Base-by-base conservation (phyloP, 345 rosid genomes). In the Laguncularia racemosa region DNA sequence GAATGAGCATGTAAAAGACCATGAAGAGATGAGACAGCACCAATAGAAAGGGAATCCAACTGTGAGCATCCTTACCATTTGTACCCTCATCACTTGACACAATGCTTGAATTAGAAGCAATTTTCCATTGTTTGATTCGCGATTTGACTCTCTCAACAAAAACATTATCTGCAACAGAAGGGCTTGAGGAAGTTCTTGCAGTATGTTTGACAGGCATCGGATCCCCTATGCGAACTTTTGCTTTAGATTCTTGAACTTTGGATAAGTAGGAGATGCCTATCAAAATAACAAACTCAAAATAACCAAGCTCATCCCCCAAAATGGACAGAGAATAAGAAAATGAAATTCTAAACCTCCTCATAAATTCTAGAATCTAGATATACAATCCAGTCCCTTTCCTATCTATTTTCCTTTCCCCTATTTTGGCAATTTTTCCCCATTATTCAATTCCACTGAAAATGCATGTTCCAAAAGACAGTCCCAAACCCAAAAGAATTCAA, bases 261-360 rank as follows among this genome's bases (percentile, higher is more conserved):
- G 97, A 89, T 61, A 89, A 77, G 69, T 92, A 92, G 10, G 95
- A 86, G 59, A 92, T 80, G 55, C 97, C 98, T 92, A 61, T 55
- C 20, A 46, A 55, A 57, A 26, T 12, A 60, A 40, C 45, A 55
- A 17, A 15, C 58, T 33, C 12, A 54, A 38, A 5, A 0, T 0
- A n/a, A 16, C 13, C 20, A 33, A 44, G 9, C 20, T 8, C 26
- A 54, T 54, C 54, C 46, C 16, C 15, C 0, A 17, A 54, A 0
- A 53, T 8, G 14, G 1, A 28, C 52, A 52, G 46, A 33, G 1
- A 33, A 7, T 33, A 26, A 26, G 28, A 26, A 26, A 26, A 6
- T 26, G 28, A 26, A 26, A 33, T 33, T 33, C 11, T 4, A 33
- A 23, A 2, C 3, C 28, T 1, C 28, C 26, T 23, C 6, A 1